A percentile compares a stretch with the other conserved stretches of the same genome.
phyloP scores from a whole-genome alignment of 2,329 filamentous ascomycete species.

The Neonectria faginata region DNA sequence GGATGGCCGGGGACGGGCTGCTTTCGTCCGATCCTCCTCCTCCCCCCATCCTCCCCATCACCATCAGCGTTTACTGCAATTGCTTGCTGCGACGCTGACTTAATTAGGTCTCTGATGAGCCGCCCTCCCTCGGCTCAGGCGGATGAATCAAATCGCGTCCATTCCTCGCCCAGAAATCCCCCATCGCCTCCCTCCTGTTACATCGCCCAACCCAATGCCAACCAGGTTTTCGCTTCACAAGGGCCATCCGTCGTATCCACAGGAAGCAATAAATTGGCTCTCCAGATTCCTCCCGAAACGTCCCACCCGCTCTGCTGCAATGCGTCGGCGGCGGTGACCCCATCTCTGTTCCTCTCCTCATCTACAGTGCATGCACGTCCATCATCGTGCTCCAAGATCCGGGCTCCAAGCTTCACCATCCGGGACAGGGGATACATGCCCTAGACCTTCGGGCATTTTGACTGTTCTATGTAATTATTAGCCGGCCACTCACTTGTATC shows the following conservation, averaged over 20 bases:
- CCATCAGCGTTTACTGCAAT: background rate
- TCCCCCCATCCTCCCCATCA: background rate
- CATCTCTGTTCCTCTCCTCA: background rate
- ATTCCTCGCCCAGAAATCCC: conserved; percentile 13
- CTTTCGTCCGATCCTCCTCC: conserved; percentile 21
- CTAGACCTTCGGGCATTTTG: background rate
- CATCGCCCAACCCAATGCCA: conserved; percentile 8
- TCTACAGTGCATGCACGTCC: background rate
- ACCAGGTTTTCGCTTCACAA: conserved; percentile 4
- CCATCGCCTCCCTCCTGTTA: conserved; percentile 16
- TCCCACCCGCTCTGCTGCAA: conserved; percentile 9
- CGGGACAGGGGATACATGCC: conserved; percentile 16
- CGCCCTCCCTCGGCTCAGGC: conserved; percentile 9
- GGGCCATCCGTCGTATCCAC: background rate
- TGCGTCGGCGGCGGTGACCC: conserved; percentile 6
- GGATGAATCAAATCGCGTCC: conserved; percentile 19
- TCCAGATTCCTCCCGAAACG: conserved; percentile 20
- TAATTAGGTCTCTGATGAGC: conserved; percentile 2
- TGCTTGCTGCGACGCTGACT: background rate
- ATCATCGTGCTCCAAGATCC: background rate
- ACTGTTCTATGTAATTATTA: background rate
- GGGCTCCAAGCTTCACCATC: conserved; percentile 4
- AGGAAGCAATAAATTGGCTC: conserved; percentile 17
- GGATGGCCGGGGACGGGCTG: conserved; percentile 8
- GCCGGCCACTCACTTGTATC: background rate